phyloP scores from a whole-genome alignment of 2,329 filamentous ascomycete genomes.

The Xylariaceae sp. region DNA sequence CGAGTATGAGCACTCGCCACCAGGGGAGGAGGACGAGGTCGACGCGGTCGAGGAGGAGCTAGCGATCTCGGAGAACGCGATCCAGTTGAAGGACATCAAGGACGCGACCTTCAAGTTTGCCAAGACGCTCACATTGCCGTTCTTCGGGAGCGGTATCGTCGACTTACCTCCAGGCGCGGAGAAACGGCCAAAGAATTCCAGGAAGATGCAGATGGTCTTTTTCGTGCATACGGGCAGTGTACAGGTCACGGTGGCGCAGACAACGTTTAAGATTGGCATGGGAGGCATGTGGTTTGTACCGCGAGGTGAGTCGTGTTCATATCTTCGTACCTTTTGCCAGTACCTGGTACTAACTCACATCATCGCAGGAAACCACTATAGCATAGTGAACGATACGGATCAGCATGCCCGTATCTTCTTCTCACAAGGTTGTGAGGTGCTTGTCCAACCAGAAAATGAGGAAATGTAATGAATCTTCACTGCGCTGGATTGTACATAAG shows the following conservation, averaged over 20 bases:
- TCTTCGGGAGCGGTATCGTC: slow-evolving; percentile 86
- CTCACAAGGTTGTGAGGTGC: slow-evolving; percentile 71
- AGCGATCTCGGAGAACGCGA: slow-evolving; percentile 51
- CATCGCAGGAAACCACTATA: slow-evolving; percentile 80
- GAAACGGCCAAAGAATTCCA: slow-evolving; percentile 86
- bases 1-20: slow-evolving; percentile 49
- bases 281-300: slow-evolving; percentile 94
- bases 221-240: slow-evolving; percentile 84
- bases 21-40: slow-evolving; percentile 49
- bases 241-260: slow-evolving; percentile 70
- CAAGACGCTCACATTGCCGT: slow-evolving; percentile 78
- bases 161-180: slow-evolving; percentile 78
- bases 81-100: slow-evolving; percentile 55
- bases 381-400: slow-evolving; percentile 76
- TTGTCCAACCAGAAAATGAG: neutral
- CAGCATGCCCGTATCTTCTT: slow-evolving; percentile 78
- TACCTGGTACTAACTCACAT: neutral
- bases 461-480: no score
- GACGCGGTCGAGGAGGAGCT: slow-evolving; percentile 52
- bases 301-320: slow-evolving; percentile 63
- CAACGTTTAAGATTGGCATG: slow-evolving; percentile 74
- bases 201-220: slow-evolving; percentile 96
- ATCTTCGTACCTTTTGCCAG: neutral
- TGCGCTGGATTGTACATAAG: no score
- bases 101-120: slow-evolving; percentile 78